Evolutionary conservation across 2,329 filamentous ascomycete genomes (phyloP).

Genomic region (Trichoderma hamatum): DNA sequence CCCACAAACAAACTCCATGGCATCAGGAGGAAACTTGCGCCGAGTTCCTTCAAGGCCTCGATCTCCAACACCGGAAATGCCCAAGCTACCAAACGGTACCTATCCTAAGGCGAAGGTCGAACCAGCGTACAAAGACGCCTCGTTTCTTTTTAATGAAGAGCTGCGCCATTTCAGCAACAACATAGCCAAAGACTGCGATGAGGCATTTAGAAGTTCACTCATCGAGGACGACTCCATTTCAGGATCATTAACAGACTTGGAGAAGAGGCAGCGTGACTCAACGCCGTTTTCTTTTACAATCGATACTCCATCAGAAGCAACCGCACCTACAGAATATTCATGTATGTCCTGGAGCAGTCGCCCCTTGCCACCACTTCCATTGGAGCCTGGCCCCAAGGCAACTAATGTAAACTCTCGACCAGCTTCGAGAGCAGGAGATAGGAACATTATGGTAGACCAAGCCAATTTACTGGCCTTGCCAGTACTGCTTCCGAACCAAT

Average conservation of each 20-base stretch:
- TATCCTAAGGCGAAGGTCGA: conserved; percentile 35
- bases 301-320: conserved; percentile 37
- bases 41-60: conserved; percentile 32
- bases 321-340: conserved; percentile 37
- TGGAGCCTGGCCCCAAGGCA: conserved; percentile 33
- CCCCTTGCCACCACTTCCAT: conserved; percentile 55
- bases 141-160: conserved; percentile 66
- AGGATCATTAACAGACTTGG: conserved; percentile 40
- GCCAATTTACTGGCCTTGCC: conserved; percentile 38
- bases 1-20: conserved; percentile 30
- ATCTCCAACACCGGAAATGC: conserved; percentile 38
- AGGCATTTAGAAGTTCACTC: conserved; percentile 77
- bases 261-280: conserved; percentile 40
- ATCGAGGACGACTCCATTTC: conserved; percentile 46
- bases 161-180: conserved; percentile 81
- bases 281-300: conserved; percentile 50
- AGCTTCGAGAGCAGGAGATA: conserved; percentile 33
- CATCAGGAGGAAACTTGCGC: conserved; percentile 31
- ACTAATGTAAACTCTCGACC: conserved; percentile 32
- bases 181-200: conserved; percentile 87
- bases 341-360: conserved; percentile 50
- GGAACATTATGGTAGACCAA: conserved; percentile 28
- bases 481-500: conserved; percentile 39
- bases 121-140: conserved; percentile 33
- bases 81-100: conserved; percentile 33